These are phyloP conservation scores for Testicularia cyperi DNA, from an alignment of 1,284 basidiomycete species.

Conservation along the genomic window DNA sequence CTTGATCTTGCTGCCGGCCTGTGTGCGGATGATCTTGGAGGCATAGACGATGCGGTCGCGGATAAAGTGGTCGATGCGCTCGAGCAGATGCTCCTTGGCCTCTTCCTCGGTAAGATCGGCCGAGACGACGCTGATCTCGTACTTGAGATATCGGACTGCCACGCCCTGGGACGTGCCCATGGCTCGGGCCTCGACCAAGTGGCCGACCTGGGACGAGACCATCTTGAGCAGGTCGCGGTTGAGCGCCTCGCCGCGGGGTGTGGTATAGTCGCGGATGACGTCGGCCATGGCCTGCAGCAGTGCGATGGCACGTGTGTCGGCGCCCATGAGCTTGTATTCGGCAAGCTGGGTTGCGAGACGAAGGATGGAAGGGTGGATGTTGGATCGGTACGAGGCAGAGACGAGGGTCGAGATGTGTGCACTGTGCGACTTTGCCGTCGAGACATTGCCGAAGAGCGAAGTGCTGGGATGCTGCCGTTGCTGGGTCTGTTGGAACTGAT, in stretches of 20 bases:
- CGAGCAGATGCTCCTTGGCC: constrained; percentile 83
- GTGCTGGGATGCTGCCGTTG: constrained; percentile 29
- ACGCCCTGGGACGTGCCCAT: constrained; percentile 96
- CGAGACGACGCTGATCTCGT: constrained; percentile 88
- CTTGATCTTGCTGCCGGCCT: constrained; percentile 84
- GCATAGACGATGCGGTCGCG: constrained; percentile 90
- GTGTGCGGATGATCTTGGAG: constrained; percentile 85
- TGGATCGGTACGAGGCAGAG: constrained; percentile 36
- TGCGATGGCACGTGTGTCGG: constrained; percentile 55
- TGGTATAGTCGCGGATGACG: constrained; percentile 57
- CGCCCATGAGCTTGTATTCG: constrained; percentile 52
- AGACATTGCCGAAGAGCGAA: constrained; percentile 54
- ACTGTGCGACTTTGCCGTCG: constrained; percentile 34
- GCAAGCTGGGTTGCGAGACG: constrained; percentile 47
- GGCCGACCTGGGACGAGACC: constrained; percentile 73
- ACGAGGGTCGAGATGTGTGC: constrained; percentile 36
- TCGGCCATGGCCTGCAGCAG: constrained; percentile 52
- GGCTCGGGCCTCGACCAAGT: constrained; percentile 80
- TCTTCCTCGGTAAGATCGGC: constrained; percentile 91
- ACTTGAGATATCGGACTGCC: constrained; percentile 89
- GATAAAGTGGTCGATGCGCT: constrained; percentile 89
- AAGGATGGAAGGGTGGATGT: constrained; percentile 55
- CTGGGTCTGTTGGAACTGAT: constrained; percentile 8
- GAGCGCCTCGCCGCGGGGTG: constrained; percentile 53
- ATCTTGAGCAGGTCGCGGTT: constrained; percentile 53